Base-by-base conservation (phyloP, 1,284 basidiomycete genomes). In the Rhizoctonia solani region DNA sequence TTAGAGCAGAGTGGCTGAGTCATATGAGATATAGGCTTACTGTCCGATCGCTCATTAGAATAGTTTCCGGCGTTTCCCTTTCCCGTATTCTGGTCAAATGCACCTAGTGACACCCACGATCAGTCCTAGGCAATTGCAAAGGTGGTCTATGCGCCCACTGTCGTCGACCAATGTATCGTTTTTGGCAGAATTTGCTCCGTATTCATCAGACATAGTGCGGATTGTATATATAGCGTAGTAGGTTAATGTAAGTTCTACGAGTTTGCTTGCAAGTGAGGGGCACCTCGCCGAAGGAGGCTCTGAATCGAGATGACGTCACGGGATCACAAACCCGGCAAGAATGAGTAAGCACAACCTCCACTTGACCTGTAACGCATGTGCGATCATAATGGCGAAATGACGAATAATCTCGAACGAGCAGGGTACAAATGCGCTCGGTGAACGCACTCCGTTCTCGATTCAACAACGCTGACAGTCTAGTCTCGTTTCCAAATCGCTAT, bases 151-250 rank as follows among this genome's bases (percentile, higher is more conserved):
- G n/a, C n/a, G 39, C 61, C 53, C 27, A 65, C 61, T 53, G 34
- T 65, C 61, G 39, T 65, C 39, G n/a, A 54, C 61, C 34, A 65
- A 32, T 9, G 61, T 65, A 30, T 53, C 32, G 27, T 65, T 54
- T 41, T 54, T 53, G 37, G 37, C 44, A 5, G 61, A 65, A 30
- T 54, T 65, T 44, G 61, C 61, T 39, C 61, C 61, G 39, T 44
- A 54, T 41, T 65, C 61, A 29, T 65, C 39, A 29, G 61, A 54
- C 61, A 65, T 65, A 23, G 9, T 11, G 50, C 25, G 19, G 9
- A 52, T n/a, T 16, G 16, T 2, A 16, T 63, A 25, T 52, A 6
- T 11, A 54, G 49, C 14, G 16, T 54, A 39, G 23, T 39, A 34
- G 21, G 23, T 65, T 37, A 30, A 30, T 32, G 16, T 19, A n/a